These are phyloP conservation scores for Penicillium paneum DNA, from an alignment of 2,329 filamentous ascomycete species.

Conservation along the genomic window DNA sequence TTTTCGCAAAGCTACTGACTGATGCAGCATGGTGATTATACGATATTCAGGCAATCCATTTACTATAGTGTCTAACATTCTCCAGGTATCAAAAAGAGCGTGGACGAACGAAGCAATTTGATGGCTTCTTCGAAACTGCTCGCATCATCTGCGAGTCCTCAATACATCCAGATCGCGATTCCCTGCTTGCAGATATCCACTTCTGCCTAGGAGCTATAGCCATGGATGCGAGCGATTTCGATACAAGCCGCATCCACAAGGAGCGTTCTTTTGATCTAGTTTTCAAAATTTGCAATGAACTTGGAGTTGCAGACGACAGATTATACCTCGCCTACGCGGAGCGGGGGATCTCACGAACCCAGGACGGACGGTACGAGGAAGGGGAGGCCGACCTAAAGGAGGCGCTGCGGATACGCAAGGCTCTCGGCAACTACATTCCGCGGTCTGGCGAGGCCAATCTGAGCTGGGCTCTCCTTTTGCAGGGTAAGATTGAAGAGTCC, in stretches of 20 bases:
- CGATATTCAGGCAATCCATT: neutral
- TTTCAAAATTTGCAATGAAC: slow-evolving; percentile 14
- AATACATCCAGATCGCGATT: slow-evolving; percentile 19
- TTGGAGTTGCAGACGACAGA: slow-evolving; percentile 14
- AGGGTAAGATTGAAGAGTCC: neutral
- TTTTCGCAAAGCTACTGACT: slow-evolving; percentile 24
- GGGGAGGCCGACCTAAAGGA: neutral
- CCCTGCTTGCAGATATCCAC: slow-evolving; percentile 21
- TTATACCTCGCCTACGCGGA: slow-evolving; percentile 16
- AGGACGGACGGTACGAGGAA: neutral
- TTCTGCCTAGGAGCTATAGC: slow-evolving; percentile 22
- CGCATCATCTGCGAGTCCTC: slow-evolving; percentile 20
- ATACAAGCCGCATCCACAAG: slow-evolving; percentile 20
- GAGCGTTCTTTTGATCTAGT: slow-evolving; percentile 19
- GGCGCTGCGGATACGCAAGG: neutral
- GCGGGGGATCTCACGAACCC: slow-evolving; percentile 9
- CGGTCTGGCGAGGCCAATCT: neutral
- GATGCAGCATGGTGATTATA: slow-evolving; percentile 26
- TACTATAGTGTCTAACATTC: slow-evolving; percentile 12
- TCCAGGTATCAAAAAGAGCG: slow-evolving; percentile 25
- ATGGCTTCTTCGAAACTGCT: slow-evolving; percentile 25
- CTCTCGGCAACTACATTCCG: neutral
- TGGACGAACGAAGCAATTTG: slow-evolving; percentile 21
- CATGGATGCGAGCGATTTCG: slow-evolving; percentile 20
- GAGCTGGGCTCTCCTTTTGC: neutral